These are phyloP conservation scores for Fusarium domesticum DNA, from an alignment of 2,329 filamentous ascomycete genomes.

Conservation along the genomic window DNA sequence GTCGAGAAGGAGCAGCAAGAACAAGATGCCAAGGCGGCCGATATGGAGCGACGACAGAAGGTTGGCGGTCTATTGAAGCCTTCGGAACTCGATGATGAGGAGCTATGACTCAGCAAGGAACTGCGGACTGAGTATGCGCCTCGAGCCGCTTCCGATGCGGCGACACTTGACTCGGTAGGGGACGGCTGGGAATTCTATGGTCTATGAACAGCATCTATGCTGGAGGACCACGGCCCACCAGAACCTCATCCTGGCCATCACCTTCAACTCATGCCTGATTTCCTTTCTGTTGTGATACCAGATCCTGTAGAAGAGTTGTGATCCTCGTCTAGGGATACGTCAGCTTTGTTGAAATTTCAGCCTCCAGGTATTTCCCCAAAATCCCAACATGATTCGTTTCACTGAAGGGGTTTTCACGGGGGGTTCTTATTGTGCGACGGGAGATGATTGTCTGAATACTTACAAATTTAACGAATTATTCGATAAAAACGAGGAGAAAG, in stretches of 20 bases:
- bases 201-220: constrained; percentile 38
- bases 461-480: neutral
- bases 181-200: constrained; percentile 68
- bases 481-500: neutral
- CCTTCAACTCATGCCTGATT: constrained; percentile 21
- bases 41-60: constrained; percentile 89
- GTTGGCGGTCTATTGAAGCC: constrained; percentile 95
- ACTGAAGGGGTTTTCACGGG: constrained; percentile 3
- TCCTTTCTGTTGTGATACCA: constrained; percentile 34
- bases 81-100: constrained; percentile 90
- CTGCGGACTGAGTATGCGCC: constrained; percentile 59
- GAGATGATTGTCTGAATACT: neutral
- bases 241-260: neutral
- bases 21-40: constrained; percentile 78
- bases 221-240: neutral
- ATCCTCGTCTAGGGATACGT: constrained; percentile 13
- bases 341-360: constrained; percentile 13
- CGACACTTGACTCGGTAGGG: constrained; percentile 27
- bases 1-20: constrained; percentile 94
- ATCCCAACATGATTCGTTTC: neutral
- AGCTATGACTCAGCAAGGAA: constrained; percentile 79
- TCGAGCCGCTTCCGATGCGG: constrained; percentile 28
- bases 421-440: constrained; percentile 3
- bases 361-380: neutral
- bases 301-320: constrained; percentile 30